Evolutionary conservation across 2,329 filamentous ascomycete species (phyloP), one percentile per base, ranked within the genome.

Genomic region (Coleophoma cylindrospora): DNA sequence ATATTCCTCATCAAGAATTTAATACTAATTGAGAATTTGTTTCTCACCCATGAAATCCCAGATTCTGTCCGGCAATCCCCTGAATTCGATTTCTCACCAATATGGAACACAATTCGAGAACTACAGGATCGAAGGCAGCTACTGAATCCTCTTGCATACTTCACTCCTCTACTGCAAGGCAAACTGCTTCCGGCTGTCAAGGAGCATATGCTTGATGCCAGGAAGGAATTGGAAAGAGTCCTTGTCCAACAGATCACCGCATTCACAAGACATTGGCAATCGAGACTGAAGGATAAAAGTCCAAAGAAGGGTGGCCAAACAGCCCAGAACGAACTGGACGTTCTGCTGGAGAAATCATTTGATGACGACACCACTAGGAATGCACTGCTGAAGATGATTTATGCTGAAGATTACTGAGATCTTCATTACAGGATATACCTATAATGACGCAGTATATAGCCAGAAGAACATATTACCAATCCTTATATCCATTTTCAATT

Each of bases 1-100:
- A 78, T 99, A 4, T 99, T 99, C 69, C 84, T 96, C 63, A 86
- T 99, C 61, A 94, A 92, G 60, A 96, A 99, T 65, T 79, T 99
- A 2, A 85, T 99, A 45, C 86, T 96, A 45, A 80, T 99, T 47
- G 97, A 97, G 69, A 95, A 96, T 65, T 89, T 96, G 66, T 87
- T 99, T 47, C 84, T 99, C 22, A 91, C 91, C 10, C 91, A 99
- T 54, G 94, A 99, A 70, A 96, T 99, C 57, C 91, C 81, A 47
- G 81, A 84, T 57, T 76, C 59, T 14, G 73, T 80, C 52, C 77
- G 76, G 49, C 73, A 78, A 41, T 67, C 70, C 7, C 65, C 70
- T 14, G 70, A 72, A 72, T 79, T 84, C 58, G 81, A 86, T 60
- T 84, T 86, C 60, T 70, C 75, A 14, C 80, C 80, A 54, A 84